Conservation (phyloP, 148 eudicot genomes). For the Bassia scoparia region DNA sequence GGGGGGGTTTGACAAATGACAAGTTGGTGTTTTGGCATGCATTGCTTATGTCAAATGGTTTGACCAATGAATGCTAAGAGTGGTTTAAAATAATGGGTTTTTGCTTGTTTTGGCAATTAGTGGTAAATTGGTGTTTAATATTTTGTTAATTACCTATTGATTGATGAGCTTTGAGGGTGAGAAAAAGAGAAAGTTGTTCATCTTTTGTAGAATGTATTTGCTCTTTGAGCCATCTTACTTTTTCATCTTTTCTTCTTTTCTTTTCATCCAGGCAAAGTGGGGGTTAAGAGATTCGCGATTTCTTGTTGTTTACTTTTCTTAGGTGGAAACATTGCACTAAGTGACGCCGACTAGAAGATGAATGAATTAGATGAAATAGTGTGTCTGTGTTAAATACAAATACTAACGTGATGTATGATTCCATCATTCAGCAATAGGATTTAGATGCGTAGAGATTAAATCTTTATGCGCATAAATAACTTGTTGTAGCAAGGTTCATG, state of each 20-base stretch:
- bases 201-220: conserved; percentile 10
- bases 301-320: not conserved
- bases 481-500: too few relatives aligned
- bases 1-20: not conserved
- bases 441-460: too few relatives aligned
- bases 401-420: too few relatives aligned
- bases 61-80: not conserved
- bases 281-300: conserved; percentile 11
- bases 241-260: not conserved
- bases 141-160: not conserved
- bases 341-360: too few relatives aligned
- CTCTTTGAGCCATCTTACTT: not conserved
- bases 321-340: not conserved
- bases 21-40: conserved; percentile 4
- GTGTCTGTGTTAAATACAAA: too few relatives aligned
- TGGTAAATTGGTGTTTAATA: conserved; percentile 2
- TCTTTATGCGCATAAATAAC: too few relatives aligned
- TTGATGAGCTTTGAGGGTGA: not conserved
- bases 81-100: not conserved
- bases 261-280: conserved; percentile 17
- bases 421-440: too few relatives aligned
- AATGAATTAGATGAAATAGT: too few relatives aligned
- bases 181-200: not conserved
- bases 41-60: conserved; percentile 5
- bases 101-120: conserved; percentile 14